A percentile compares a stretch with the other conserved stretches of the same genome.
Conservation (phyloP, 179 eudicot genomes). For the Carnegiea gigantea region DNA sequence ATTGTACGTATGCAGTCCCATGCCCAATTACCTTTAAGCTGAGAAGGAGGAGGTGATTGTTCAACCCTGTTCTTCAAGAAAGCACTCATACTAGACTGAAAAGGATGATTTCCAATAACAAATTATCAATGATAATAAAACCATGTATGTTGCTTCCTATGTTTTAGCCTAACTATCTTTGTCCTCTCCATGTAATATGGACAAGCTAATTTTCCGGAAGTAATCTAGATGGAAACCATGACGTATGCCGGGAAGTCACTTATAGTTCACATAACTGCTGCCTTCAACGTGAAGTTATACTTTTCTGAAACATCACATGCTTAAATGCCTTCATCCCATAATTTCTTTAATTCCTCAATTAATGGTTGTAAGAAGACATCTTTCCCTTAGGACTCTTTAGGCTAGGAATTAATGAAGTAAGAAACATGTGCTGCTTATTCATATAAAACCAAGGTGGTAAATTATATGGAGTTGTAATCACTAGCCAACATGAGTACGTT, state of each 20-base stretch:
- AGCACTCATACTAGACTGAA: not conserved
- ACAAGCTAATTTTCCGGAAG: slow-evolving; percentile 1
- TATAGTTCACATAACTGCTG: not conserved
- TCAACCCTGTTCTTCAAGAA: not conserved
- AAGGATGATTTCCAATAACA: not conserved
- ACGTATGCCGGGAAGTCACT: no score
- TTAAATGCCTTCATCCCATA: not conserved
- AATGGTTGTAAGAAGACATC: not conserved
- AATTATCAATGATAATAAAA: slow-evolving; percentile 26
- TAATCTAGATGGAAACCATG: no score
- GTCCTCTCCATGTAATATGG: slow-evolving; percentile 15
- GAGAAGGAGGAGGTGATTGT: not conserved
- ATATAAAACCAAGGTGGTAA: not conserved
- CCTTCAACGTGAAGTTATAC: not conserved
- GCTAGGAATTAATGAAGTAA: not conserved
- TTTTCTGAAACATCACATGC: not conserved
- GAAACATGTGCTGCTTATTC: not conserved
- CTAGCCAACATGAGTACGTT: not conserved
- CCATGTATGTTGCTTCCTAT: slow-evolving; percentile 6
- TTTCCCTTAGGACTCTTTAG: not conserved
- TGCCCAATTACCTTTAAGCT: no score
- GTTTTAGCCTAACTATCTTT: slow-evolving; percentile 10
- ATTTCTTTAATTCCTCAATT: not conserved
- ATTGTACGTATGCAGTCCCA: not conserved
- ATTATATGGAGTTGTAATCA: not conserved